Base-by-base conservation (phyloP, 148 eudicot genomes). In the Silene latifolia region DNA sequence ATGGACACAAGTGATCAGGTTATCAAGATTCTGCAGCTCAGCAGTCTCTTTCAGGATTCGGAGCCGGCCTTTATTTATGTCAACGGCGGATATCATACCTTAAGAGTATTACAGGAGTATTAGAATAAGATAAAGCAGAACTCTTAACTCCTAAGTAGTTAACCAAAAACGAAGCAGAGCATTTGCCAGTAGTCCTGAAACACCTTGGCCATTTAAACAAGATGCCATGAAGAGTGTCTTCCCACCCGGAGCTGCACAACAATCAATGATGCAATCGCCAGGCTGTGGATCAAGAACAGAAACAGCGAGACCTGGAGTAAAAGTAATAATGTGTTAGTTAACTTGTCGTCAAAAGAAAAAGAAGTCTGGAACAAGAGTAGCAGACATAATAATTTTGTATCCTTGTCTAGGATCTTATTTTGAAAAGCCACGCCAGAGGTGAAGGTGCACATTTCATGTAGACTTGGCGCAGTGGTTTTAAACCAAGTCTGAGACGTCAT, bases 241-340 rank as follows among this genome's bases (percentile, higher is more conserved):
- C 21, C 98, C 98, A 48, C 98, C 98, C 69, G 97, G 98, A 79
- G 98, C 98, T 78, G 97, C 98, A 82, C 98, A 94, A 83, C 97
- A 94, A 80, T 94, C 98, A 80, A 90, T 44, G 23, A 94, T 88
- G 78, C 73, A 78, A 76, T 94, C 98, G 74, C 90, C 95, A 78
- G 98, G 96, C 66, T 83, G 85, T 74, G 98, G 91, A 80, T 94
- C 98, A 73, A 94, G 86, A 74, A 94, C 85, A 74, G 88, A 86
- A 78, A 91, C 98, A 72, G 88, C 91, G 74, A 94, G 77, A 79
- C 98, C 98, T 94, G 83, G 76, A 77, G 76, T 54, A 47, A 68
- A 20, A 32, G 53, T 35, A 72, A 61, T 1, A 61, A 67, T 32
- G 64, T 42, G 59, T 17, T 29, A 32, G 15, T 61, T 73, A 32